Evolutionary conservation across 148 eudicot species (phyloP), one percentile per base, ranked within the genome.

Genomic region (Limonium bicolor): DNA sequence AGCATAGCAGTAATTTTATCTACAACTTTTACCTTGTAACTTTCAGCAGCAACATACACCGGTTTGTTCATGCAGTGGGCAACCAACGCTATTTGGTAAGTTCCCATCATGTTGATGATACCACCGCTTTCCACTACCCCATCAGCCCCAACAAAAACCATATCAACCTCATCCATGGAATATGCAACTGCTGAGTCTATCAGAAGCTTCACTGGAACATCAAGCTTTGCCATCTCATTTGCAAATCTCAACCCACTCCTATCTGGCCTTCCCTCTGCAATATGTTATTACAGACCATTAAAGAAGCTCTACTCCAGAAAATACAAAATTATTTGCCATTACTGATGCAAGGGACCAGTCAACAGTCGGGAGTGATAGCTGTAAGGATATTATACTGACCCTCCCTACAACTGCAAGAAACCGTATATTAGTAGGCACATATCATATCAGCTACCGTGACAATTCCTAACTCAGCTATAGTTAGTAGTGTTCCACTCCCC

Each of bases 121-220:
- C 94, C 97, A 48, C 94, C 97, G 56, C 94, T 83, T 63, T 88
- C 97, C 17, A 88, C 97, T 28, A 88, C 92, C 23, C 97, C 97
- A 56, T 88, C 97, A 12, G 97, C 97, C 62, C 97, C 97, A 31
- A 88, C 83, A 64, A 88, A 64, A 20, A 83, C 84, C 94, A 88
- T 88, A 64, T 88, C 94, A 48, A 88, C 76, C 53, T 88, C 96
- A 51, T 80, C 92, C 94, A 88, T 73, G 44, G 83, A 83, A 49
- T 88, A 88, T n/a, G 94, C 97, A 40, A 74, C 97, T 17, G 97
- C 94, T 40, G 97, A 88, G 73, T 88, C 94, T 46, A 83, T 83
- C 21, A 88, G 46, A 31, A 88, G 96, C 56, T 76, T 86, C 54
- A 86, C 96, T 18, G 94, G 97, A 68, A 88, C 73, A 72, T 83